Evolutionary conservation across 169 alveolate genomes (phyloP).

Genomic region (Pseudocohnilembus persalinus): DNA sequence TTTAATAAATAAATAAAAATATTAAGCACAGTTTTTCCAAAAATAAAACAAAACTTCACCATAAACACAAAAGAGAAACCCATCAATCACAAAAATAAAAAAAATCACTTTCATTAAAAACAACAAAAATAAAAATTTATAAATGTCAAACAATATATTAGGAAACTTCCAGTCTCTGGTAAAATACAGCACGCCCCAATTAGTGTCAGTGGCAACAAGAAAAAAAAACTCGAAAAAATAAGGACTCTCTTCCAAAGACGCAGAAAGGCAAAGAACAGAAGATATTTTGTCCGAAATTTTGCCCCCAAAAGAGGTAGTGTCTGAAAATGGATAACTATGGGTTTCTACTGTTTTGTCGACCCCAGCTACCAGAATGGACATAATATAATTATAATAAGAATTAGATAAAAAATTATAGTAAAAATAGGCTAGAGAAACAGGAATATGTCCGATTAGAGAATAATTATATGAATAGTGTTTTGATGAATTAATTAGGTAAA

Average conservation of each 20-base stretch:
- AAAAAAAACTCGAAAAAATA: slow-evolving; percentile 25
- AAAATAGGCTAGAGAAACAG: slow-evolving; percentile 83
- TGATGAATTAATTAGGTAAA: slow-evolving; percentile 71
- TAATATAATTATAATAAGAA: slow-evolving; percentile 75
- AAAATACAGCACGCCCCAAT: slow-evolving; percentile 53
- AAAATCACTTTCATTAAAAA: no score
- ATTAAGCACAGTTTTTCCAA: no score
- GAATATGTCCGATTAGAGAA: slow-evolving; percentile 84
- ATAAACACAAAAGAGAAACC: no score
- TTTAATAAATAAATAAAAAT: no score
- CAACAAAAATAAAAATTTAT: no score
- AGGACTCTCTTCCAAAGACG: slow-evolving; percentile 25
- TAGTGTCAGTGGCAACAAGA: slow-evolving; percentile 54
- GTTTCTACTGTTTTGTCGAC: slow-evolving; percentile 78
- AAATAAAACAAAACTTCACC: no score
- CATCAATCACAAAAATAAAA: no score
- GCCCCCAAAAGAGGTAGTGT: slow-evolving; percentile 80
- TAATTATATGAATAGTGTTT: slow-evolving; percentile 80
- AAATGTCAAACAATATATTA: no score
- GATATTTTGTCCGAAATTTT: slow-evolving; percentile 77
- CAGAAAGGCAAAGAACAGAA: slow-evolving; percentile 58
- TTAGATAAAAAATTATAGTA: slow-evolving; percentile 64
- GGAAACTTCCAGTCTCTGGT: slow-evolving; percentile 11
- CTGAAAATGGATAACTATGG: slow-evolving; percentile 82
- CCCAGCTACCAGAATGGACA: slow-evolving; percentile 83